Percentiles rank a stretch among this genome's conserved stretches.
Conservation (phyloP, 257 asterid genomes). For the Solanum commersonii region DNA sequence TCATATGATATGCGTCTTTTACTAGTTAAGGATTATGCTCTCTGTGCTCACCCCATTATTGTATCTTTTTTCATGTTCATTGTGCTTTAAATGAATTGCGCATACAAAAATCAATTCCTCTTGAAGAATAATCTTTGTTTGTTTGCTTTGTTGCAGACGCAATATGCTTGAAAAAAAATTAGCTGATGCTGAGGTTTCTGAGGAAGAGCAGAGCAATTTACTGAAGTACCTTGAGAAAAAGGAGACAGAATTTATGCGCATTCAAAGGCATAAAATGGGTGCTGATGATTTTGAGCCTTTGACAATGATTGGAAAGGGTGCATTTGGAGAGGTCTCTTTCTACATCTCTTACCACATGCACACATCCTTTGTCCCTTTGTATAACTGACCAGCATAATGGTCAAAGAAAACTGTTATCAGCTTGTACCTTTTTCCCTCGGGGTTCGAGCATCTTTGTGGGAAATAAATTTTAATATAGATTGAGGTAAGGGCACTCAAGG, state of each 20-base stretch:
- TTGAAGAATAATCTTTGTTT: background rate
- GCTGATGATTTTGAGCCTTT: constrained; percentile 93
- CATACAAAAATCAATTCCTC: background rate
- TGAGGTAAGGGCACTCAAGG: background rate
- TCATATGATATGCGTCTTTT: background rate
- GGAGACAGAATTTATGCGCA: constrained; percentile 95
- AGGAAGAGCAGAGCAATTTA: constrained; percentile 83
- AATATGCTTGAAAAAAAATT: constrained; percentile 76
- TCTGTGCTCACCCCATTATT: background rate
- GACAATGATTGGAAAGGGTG: constrained; percentile 96
- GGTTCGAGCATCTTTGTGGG: background rate
- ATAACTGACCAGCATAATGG: background rate
- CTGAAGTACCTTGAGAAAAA: constrained; percentile 76
- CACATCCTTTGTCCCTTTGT: background rate
- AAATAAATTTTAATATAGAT: background rate
- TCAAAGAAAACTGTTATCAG: background rate
- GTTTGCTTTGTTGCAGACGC: constrained; percentile 44
- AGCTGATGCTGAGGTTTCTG: constrained; percentile 88
- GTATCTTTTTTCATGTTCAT: background rate
- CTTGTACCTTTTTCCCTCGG: background rate
- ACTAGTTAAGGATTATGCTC: background rate
- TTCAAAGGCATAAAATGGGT: constrained; percentile 98
- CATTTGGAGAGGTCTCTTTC: constrained; percentile 83
- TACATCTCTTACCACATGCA: background rate
- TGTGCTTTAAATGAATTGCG: background rate